Evolutionary conservation across 2,329 filamentous ascomycete species (phyloP).

Genomic region (Trichoderma sp.): DNA sequence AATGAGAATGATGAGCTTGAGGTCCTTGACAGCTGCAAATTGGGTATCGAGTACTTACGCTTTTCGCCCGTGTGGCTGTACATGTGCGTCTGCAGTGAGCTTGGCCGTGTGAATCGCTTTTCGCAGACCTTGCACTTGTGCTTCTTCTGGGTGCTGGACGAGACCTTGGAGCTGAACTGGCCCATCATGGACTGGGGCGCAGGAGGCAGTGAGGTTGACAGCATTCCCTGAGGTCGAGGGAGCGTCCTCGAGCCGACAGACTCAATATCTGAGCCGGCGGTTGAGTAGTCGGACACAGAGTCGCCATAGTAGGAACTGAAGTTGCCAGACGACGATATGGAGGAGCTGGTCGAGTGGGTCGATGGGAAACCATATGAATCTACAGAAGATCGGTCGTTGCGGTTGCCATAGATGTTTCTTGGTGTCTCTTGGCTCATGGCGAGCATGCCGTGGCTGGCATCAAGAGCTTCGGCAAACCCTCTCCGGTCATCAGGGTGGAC

Average conservation of each 20-base stretch:
- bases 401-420: conserved; percentile 78
- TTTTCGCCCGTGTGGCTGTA: conserved; percentile 98
- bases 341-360: conserved; percentile 80
- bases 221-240: conserved; percentile 68
- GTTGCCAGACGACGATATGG: conserved; percentile 82
- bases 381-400: conserved; percentile 65
- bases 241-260: conserved; percentile 77
- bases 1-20: not conserved
- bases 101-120: conserved; percentile 93
- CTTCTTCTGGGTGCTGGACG: conserved; percentile 96
- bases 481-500: conserved; percentile 56
- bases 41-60: conserved; percentile 62
- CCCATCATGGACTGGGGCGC: conserved; percentile 98
- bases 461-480: conserved; percentile 83
- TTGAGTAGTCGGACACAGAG: conserved; percentile 91
- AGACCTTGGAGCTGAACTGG: conserved; percentile 95
- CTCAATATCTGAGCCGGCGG: conserved; percentile 81
- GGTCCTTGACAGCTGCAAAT: not conserved
- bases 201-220: conserved; percentile 65
- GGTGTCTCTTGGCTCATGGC: conserved; percentile 95
- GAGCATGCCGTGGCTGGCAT: conserved; percentile 91
- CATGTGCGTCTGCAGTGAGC: conserved; percentile 95
- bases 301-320: conserved; percentile 83
- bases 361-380: conserved; percentile 92
- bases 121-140: conserved; percentile 99